These are phyloP conservation scores for Aspergillus bombycis DNA, from an alignment of 2,329 filamentous ascomycete species.

Conservation along the genomic window DNA sequence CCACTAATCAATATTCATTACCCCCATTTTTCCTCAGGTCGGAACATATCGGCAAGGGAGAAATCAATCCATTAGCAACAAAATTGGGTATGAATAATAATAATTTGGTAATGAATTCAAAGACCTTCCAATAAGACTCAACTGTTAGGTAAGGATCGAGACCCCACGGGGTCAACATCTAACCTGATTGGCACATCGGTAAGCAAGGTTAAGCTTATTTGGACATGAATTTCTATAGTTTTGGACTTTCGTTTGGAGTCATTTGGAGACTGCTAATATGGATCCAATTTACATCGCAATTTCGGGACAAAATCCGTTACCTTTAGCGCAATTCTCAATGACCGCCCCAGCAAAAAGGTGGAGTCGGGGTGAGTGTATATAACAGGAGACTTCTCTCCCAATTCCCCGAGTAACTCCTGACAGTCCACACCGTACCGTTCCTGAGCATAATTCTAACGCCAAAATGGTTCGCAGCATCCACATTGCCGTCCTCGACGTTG, in stretches of 20 bases:
- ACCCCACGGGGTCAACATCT: not conserved
- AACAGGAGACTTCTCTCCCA: not conserved
- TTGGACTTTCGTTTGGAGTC: not conserved
- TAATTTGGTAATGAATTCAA: not conserved
- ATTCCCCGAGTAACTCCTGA: not conserved
- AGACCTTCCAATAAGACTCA: not conserved
- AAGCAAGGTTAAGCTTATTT: not conserved
- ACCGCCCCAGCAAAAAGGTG: not conserved
- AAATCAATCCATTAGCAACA: not conserved
- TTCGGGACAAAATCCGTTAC: not conserved
- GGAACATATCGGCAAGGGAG: not conserved
- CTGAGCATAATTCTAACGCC: not conserved
- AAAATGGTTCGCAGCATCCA: slow-evolving; percentile 29
- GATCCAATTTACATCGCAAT: not conserved
- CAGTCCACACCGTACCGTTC: not conserved
- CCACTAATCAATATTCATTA: slow-evolving; percentile 1
- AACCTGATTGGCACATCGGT: not conserved
- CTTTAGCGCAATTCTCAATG: not conserved
- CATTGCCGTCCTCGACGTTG: slow-evolving; percentile 30
- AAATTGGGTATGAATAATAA: not conserved
- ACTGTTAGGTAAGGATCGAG: not conserved
- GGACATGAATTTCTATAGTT: not conserved
- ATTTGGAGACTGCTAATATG: not conserved
- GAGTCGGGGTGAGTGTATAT: not conserved
- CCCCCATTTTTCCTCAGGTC: slow-evolving; percentile 1